A percentile compares a stretch with the other conserved stretches of the same genome.
Evolutionary conservation across 2,329 filamentous ascomycete genomes (phyloP).

Genomic region (Epicoccum nigrum): DNA sequence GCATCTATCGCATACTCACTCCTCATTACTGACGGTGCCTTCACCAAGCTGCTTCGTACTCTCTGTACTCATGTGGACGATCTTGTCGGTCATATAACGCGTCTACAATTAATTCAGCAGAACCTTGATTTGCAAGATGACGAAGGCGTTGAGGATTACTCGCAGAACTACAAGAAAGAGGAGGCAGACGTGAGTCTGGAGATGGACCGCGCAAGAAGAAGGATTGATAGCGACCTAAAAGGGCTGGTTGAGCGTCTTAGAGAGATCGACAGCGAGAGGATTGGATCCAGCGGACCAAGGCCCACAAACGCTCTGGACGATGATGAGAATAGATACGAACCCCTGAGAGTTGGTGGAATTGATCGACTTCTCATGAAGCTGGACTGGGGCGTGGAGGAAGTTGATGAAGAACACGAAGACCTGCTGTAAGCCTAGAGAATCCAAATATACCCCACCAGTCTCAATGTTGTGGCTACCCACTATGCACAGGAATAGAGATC

Average conservation of each 20-base stretch:
- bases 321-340: constrained; percentile 65
- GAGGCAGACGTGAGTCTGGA: constrained; percentile 71
- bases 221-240: constrained; percentile 71
- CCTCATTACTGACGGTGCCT: constrained; percentile 67
- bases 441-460: constrained; percentile 5
- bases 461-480: too few relatives aligned
- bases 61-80: constrained; percentile 79
- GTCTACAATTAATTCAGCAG: constrained; percentile 77
- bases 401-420: constrained; percentile 26
- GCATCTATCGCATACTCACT: constrained; percentile 69
- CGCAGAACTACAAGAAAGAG: constrained; percentile 65
- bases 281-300: constrained; percentile 36
- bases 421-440: constrained; percentile 16
- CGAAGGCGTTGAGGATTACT: constrained; percentile 72
- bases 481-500: too few relatives aligned
- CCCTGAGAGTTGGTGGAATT: constrained; percentile 76
- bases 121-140: constrained; percentile 82
- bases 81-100: constrained; percentile 76
- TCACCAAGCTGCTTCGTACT: constrained; percentile 69
- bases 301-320: constrained; percentile 17
- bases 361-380: constrained; percentile 91
- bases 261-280: constrained; percentile 63
- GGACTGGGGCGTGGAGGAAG: constrained; percentile 61
- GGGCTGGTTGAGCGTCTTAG: constrained; percentile 62
- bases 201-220: constrained; percentile 66